These are phyloP conservation scores for Glomus cerebriforme DNA, from an alignment of 192 early-diverging fungal genomes.

Conservation along the genomic window DNA sequence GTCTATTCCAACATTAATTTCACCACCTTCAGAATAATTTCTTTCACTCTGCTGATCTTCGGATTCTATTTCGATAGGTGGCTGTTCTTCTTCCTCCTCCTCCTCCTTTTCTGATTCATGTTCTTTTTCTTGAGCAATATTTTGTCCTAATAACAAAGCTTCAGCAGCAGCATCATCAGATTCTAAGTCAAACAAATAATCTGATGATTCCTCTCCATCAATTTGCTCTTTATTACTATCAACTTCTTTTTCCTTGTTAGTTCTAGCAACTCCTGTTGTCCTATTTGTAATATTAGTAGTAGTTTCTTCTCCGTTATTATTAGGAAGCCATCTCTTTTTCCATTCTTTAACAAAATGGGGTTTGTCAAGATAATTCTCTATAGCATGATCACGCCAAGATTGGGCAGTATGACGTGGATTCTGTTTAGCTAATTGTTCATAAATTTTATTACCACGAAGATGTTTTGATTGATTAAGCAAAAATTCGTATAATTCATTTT, in stretches of 20 bases:
- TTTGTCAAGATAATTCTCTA: neutral
- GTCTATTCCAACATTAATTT: too few relatives aligned
- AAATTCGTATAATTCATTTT: neutral
- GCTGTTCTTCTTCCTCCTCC: too few relatives aligned
- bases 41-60: too few relatives aligned
- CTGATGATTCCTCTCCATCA: neutral
- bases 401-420: constrained; percentile 1
- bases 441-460: neutral
- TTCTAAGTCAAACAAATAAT: neutral
- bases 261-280: neutral
- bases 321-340: neutral
- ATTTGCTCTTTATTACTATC: neutral
- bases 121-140: neutral
- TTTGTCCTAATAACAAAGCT: neutral
- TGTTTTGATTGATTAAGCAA: neutral
- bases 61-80: too few relatives aligned
- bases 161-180: neutral
- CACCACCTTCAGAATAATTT: too few relatives aligned
- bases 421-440: neutral
- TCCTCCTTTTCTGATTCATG: too few relatives aligned
- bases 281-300: neutral
- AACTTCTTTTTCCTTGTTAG: neutral
- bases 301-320: neutral
- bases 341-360: neutral
- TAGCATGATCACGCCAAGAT: neutral